These are phyloP conservation scores for Yarrowia divulgata DNA, from an alignment of 805 yeast species.

Conservation along the genomic window DNA sequence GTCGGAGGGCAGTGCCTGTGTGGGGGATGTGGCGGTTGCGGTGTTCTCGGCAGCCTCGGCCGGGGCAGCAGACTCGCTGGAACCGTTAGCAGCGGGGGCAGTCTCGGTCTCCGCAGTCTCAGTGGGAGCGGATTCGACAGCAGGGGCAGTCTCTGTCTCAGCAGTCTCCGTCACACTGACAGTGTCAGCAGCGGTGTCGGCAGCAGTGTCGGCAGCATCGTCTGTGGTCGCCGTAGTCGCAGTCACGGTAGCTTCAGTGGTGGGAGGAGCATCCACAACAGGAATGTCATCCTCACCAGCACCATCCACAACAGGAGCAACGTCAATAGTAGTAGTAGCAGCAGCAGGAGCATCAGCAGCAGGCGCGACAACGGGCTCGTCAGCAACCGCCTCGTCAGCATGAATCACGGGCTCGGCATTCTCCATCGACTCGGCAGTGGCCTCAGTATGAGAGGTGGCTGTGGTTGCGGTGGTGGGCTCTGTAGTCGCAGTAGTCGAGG, in stretches of 20 bases:
- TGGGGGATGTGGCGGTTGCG: background rate
- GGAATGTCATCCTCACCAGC: background rate
- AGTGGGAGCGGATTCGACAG: background rate
- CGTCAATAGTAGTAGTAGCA: background rate
- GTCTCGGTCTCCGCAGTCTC: background rate
- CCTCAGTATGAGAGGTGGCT: constrained; percentile 7
- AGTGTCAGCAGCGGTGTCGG: background rate
- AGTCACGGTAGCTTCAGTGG: too few relatives aligned
- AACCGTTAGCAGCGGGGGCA: background rate
- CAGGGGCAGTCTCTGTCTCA: background rate
- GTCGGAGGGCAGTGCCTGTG: background rate
- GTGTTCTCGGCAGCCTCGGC: background rate
- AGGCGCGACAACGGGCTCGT: background rate
- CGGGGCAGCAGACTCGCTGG: background rate
- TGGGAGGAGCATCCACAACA: too few relatives aligned
- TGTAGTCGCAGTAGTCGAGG: background rate
- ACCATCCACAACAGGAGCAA: background rate
- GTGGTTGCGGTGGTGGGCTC: constrained; percentile 17
- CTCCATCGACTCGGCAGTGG: constrained; percentile 8
- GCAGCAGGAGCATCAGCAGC: background rate
- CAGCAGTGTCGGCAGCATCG: background rate
- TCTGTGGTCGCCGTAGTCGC: too few relatives aligned
- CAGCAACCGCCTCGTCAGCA: background rate
- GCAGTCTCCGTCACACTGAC: background rate
- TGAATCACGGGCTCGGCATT: constrained; percentile 1